These are phyloP conservation scores for Stereocaulon alpinum DNA, from an alignment of 495 filamentous ascomycete genomes.

Conservation along the genomic window DNA sequence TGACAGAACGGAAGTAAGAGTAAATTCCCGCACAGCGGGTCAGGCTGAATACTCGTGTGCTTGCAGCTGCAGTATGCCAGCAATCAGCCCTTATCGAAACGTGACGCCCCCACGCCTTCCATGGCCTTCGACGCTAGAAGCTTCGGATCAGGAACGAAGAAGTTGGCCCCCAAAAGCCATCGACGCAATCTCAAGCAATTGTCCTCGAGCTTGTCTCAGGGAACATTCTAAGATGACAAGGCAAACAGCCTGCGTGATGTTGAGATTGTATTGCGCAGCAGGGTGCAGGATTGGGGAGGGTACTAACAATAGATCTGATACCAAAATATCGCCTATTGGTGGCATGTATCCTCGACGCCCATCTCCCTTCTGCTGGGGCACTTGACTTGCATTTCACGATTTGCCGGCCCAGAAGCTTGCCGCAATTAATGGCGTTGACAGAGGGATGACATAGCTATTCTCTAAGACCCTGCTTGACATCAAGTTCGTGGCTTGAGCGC, in stretches of 20 bases:
- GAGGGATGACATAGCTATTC: neutral
- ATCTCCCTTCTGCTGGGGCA: neutral
- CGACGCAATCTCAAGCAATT: neutral
- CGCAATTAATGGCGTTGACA: neutral
- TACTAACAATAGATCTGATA: neutral
- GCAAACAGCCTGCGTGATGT: neutral
- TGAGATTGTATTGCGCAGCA: neutral
- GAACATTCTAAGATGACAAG: neutral
- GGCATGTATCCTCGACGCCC: neutral
- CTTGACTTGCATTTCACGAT: neutral
- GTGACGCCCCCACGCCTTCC: neutral
- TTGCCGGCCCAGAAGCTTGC: neutral
- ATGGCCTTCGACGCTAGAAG: constrained; percentile 9
- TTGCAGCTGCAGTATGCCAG: neutral
- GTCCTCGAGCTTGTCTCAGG: neutral
- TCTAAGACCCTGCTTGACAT: neutral
- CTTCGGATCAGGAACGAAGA: constrained; percentile 13
- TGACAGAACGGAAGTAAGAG: neutral
- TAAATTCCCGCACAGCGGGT: neutral
- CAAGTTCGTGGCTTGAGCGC: constrained; percentile 6
- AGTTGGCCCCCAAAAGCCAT: neutral
- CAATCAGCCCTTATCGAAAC: neutral
- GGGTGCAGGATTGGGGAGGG: neutral
- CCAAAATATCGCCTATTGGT: neutral
- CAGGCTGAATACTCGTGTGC: constrained; percentile 8